phyloP scores from a whole-genome alignment of 1,284 basidiomycete species.

The Trametes sp. region DNA sequence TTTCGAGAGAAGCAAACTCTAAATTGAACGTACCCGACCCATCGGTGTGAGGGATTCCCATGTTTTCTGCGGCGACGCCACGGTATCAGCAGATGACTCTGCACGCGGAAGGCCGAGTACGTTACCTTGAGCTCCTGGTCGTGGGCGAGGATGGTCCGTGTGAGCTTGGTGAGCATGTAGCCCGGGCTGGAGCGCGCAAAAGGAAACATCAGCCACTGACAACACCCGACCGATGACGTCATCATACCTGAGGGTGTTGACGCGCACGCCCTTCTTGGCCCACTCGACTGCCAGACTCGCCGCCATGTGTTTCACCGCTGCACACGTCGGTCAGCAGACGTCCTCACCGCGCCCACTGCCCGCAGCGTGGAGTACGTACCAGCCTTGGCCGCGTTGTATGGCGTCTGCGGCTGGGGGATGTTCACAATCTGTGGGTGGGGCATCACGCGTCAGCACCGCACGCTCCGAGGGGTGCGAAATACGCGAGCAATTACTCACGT shows the following conservation, averaged over 20 bases:
- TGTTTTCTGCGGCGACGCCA: conserved; percentile 61
- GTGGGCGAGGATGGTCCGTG: conserved; percentile 77
- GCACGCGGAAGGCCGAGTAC: conserved; percentile 24
- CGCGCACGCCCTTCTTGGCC: conserved; percentile 86
- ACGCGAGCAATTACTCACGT: conserved; percentile 56
- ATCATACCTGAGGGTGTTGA: conserved; percentile 77
- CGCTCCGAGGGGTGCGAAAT: conserved; percentile 3
- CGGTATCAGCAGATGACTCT: conserved; percentile 19
- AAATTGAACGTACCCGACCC: conserved; percentile 62
- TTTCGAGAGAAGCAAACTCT: neutral
- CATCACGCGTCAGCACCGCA: conserved; percentile 28
- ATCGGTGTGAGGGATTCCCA: conserved; percentile 94
- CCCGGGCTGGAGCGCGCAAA: conserved; percentile 65
- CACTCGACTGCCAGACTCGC: conserved; percentile 88
- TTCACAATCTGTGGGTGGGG: conserved; percentile 77
- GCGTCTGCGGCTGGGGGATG: conserved; percentile 90
- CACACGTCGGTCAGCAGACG: conserved; percentile 17
- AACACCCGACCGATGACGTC: conserved; percentile 29
- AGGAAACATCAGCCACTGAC: conserved; percentile 20
- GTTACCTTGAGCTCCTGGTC: conserved; percentile 75
- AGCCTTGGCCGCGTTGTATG: conserved; percentile 96
- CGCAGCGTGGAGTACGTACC: conserved; percentile 49
- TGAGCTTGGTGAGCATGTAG: conserved; percentile 91
- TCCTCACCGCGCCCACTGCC: neutral
- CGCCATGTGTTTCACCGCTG: conserved; percentile 90